A percentile compares a stretch with the other conserved stretches of the same genome.
Evolutionary conservation across 1,139 yeast species (phyloP).

Genomic region (Meyerozyma carpophila): DNA sequence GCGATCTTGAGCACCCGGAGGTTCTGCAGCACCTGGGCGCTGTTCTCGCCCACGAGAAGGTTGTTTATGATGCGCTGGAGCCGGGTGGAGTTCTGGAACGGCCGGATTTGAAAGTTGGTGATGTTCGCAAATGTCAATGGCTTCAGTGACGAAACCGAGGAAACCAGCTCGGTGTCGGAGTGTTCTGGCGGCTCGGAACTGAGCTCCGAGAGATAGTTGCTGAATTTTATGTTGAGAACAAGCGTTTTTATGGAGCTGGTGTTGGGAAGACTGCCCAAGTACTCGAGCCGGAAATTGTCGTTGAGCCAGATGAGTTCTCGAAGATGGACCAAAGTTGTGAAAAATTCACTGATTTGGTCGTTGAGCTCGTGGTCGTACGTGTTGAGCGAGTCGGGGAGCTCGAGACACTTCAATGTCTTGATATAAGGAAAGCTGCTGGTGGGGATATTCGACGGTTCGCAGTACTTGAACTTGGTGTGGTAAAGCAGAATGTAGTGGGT

Average conservation of each 20-base stretch:
- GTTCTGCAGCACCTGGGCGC: conserved; percentile 8
- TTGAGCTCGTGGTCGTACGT: conserved; percentile 24
- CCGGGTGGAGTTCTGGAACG: conserved; percentile 18
- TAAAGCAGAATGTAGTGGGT: conserved; percentile 8
- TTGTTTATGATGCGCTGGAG: conserved; percentile 16
- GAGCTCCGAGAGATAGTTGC: conserved; percentile 15
- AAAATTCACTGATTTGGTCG: conserved; percentile 15
- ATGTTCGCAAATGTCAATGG: conserved; percentile 20
- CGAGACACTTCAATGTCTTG: conserved; percentile 19
- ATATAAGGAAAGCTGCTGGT: conserved; percentile 9
- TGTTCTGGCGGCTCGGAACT: background rate
- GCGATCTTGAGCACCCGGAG: conserved; percentile 17
- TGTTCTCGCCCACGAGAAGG: conserved; percentile 12
- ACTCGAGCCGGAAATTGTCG: conserved; percentile 27
- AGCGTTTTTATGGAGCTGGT: conserved; percentile 15
- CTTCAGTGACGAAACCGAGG: conserved; percentile 1
- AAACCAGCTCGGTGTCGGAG: background rate
- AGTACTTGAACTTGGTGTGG: conserved; percentile 1
- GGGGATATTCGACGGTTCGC: background rate
- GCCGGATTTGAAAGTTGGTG: conserved; percentile 22
- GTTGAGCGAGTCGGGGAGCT: conserved; percentile 32
- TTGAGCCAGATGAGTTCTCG: conserved; percentile 28
- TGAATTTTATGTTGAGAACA: conserved; percentile 21
- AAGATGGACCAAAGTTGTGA: conserved; percentile 15
- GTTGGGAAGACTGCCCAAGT: conserved; percentile 18